phyloP scores from a whole-genome alignment of 345 rosid genomes.

The Melaleuca quinquenervia region DNA sequence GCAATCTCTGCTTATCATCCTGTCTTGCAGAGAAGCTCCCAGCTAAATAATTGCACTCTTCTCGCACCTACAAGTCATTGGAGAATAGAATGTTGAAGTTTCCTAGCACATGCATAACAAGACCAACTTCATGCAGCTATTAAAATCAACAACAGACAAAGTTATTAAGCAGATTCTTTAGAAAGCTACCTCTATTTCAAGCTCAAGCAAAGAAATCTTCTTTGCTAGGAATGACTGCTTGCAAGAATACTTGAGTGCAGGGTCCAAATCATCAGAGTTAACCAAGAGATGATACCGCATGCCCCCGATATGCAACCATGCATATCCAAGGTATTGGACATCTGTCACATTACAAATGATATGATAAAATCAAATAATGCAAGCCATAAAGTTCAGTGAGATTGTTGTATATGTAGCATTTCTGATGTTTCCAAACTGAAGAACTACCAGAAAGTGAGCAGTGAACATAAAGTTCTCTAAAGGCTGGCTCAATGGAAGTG shows the following conservation, averaged over 20 bases:
- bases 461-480: constrained; percentile 39
- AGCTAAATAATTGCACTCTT: constrained; percentile 62
- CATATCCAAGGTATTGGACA: constrained; percentile 32
- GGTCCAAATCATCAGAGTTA: constrained; percentile 61
- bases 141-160: background rate
- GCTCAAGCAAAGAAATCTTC: constrained; percentile 45
- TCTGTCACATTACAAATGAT: background rate
- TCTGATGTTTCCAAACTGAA: background rate
- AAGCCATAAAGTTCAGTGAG: background rate
- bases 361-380: background rate
- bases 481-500: constrained; percentile 42
- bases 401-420: background rate
- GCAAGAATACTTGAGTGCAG: constrained; percentile 58
- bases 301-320: constrained; percentile 69
- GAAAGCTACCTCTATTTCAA: constrained; percentile 57
- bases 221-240: constrained; percentile 45
- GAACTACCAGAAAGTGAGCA: constrained; percentile 34
- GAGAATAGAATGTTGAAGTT: background rate
- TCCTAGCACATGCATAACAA: background rate
- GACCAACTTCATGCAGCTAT: background rate
- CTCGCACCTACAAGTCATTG: constrained; percentile 44
- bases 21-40: constrained; percentile 43
- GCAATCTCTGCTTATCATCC: constrained; percentile 28
- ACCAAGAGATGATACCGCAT: constrained; percentile 68
- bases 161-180: background rate